A percentile compares a stretch with the other conserved stretches of the same genome.
Evolutionary conservation across 2,329 filamentous ascomycete species (phyloP).

Genomic region (Neonectria neomacrospora): DNA sequence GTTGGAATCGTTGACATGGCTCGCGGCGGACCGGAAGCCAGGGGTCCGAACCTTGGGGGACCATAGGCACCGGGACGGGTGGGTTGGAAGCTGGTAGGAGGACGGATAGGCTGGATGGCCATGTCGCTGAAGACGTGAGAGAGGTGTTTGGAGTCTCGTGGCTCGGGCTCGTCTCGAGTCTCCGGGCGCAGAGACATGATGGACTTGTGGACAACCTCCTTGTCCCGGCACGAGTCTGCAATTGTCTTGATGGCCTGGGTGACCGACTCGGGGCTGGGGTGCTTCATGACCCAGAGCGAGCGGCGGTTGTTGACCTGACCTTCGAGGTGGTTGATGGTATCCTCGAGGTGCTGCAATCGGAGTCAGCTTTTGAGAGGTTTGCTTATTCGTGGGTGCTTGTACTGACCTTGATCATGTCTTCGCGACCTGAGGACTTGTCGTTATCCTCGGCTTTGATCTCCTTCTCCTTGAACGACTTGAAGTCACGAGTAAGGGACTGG

Average conservation of each 20-base stretch:
- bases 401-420: constrained; percentile 48
- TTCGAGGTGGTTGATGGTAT: constrained; percentile 49
- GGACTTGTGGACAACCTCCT: constrained; percentile 41
- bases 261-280: constrained; percentile 46
- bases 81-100: constrained; percentile 43
- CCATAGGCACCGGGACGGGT: constrained; percentile 33
- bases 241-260: constrained; percentile 49
- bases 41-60: constrained; percentile 48
- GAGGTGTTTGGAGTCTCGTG: constrained; percentile 32
- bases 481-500: constrained; percentile 43
- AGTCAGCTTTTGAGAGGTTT: constrained; percentile 2
- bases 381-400: no score
- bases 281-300: constrained; percentile 51
- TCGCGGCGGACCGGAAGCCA: constrained; percentile 45
- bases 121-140: constrained; percentile 31
- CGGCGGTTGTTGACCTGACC: constrained; percentile 51
- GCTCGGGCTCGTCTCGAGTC: constrained; percentile 17
- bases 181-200: constrained; percentile 44
- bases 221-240: constrained; percentile 44
- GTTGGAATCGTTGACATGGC: constrained; percentile 40
- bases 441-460: constrained; percentile 33
- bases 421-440: constrained; percentile 34
- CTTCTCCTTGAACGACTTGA: constrained; percentile 46
- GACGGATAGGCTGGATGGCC: constrained; percentile 32
- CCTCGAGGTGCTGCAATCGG: constrained; percentile 45